Conservation (phyloP, 2,329 filamentous ascomycete species). For the Seiridium unicorne region DNA sequence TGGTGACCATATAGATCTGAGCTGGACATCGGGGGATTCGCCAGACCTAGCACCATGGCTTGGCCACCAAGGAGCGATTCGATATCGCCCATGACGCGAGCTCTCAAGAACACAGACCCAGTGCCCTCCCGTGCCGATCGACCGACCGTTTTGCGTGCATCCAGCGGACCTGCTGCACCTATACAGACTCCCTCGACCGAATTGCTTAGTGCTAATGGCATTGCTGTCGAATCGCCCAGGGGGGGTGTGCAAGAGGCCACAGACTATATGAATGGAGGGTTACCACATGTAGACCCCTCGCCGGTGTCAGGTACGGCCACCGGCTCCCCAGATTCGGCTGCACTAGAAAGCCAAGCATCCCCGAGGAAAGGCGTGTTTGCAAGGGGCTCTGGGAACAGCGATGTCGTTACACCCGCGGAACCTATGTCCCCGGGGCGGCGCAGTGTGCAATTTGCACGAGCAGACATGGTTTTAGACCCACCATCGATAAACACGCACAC, state of each 20-base stretch:
- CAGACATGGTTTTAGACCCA: slow-evolving; percentile 47
- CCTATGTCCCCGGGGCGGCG: slow-evolving; percentile 47
- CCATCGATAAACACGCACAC: slow-evolving; percentile 43
- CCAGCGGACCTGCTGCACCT: slow-evolving; percentile 17
- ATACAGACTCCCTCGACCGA: background rate
- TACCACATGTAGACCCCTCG: slow-evolving; percentile 28
- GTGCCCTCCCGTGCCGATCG: slow-evolving; percentile 19
- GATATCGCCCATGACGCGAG: slow-evolving; percentile 32
- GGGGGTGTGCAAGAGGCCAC: slow-evolving; percentile 20
- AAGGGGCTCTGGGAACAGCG: slow-evolving; percentile 12
- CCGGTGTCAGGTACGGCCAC: slow-evolving; percentile 16
- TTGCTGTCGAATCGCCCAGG: slow-evolving; percentile 16
- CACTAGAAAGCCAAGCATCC: slow-evolving; percentile 9
- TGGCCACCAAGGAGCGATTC: slow-evolving; percentile 26
- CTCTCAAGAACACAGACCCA: slow-evolving; percentile 19
- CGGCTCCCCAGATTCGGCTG: slow-evolving; percentile 11
- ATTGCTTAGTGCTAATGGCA: slow-evolving; percentile 15
- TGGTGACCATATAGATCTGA: background rate
- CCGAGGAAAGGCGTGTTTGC: slow-evolving; percentile 14
- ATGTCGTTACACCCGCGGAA: slow-evolving; percentile 20
- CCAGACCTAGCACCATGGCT: slow-evolving; percentile 17
- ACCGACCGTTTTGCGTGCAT: slow-evolving; percentile 17
- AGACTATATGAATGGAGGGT: slow-evolving; percentile 37
- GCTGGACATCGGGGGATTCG: background rate
- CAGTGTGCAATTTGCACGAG: slow-evolving; percentile 74